A percentile compares a stretch with the other conserved stretches of the same genome.
These are phyloP conservation scores for Syzygium jambos DNA, from an alignment of 345 rosid genomes.

Conservation along the genomic window DNA sequence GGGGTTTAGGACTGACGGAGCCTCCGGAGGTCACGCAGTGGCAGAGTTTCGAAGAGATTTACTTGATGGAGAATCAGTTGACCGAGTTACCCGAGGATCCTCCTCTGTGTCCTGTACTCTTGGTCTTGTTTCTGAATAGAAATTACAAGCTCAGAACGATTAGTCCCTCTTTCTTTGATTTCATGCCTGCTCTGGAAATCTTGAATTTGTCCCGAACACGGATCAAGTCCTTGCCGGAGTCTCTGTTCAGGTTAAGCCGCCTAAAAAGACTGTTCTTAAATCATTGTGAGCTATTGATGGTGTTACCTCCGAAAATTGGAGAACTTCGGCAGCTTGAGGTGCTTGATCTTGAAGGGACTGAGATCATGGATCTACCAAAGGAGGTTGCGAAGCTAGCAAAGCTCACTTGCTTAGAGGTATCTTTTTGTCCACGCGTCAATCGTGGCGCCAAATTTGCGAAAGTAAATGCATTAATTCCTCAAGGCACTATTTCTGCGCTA, in stretches of 20 bases:
- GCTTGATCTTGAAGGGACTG: neutral
- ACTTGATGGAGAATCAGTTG: too few relatives aligned
- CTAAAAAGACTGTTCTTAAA: too few relatives aligned
- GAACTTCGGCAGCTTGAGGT: neutral
- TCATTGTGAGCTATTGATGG: neutral
- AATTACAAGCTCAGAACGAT: too few relatives aligned
- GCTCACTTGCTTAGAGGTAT: neutral
- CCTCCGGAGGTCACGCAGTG: too few relatives aligned
- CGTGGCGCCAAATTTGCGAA: neutral
- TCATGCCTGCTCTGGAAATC: neutral
- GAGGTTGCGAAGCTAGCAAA: neutral
- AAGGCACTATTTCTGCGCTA: neutral
- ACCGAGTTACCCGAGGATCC: too few relatives aligned
- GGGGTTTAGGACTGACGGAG: too few relatives aligned
- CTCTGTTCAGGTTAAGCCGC: fast-evolving
- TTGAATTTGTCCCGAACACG: too few relatives aligned
- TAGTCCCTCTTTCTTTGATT: too few relatives aligned
- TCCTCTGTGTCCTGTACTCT: too few relatives aligned
- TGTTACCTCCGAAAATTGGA: neutral
- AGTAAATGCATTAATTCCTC: neutral
- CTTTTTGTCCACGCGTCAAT: neutral
- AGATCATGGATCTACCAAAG: neutral
- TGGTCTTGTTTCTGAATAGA: too few relatives aligned
- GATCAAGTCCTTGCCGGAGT: too few relatives aligned
- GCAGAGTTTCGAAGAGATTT: fast-evolving